These are phyloP conservation scores for Naegleria gruberi DNA, from an alignment of 208 protist genomes.

Conservation along the genomic window DNA sequence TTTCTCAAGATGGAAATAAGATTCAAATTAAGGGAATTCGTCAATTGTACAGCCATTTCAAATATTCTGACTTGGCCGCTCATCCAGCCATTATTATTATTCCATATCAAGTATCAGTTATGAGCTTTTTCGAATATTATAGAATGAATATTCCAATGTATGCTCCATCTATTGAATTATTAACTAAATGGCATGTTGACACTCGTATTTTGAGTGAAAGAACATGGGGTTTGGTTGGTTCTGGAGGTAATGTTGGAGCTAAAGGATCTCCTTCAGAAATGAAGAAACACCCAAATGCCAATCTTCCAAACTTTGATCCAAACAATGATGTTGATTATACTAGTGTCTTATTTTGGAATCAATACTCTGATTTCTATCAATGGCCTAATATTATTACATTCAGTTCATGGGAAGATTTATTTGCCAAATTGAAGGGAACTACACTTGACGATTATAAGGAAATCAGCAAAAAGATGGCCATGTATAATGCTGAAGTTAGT, in stretches of 20 bases:
- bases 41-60: conserved; percentile 3
- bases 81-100: conserved; percentile 28
- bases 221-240: not conserved
- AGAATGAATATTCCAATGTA: conserved; percentile 33
- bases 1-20: not conserved
- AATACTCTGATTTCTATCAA: conserved; percentile 35
- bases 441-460: not conserved
- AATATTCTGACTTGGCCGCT: conserved; percentile 10
- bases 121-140: conserved; percentile 41
- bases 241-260: too few species aligned
- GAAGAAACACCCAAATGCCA: not conserved
- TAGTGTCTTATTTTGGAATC: conserved; percentile 25
- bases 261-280: not conserved
- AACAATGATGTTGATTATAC: conserved; percentile 31
- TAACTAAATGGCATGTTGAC: conserved; percentile 28
- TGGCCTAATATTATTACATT: conserved; percentile 32
- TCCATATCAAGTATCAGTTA: conserved; percentile 39
- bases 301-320: conserved; percentile 17
- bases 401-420: conserved; percentile 27
- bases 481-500: not conserved
- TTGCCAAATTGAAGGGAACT: not conserved
- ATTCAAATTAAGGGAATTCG: not conserved
- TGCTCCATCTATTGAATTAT: conserved; percentile 32
- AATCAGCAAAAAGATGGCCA: not conserved
- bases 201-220: not conserved